Evolutionary conservation across 73 alveolate species (phyloP), one percentile per base, ranked within the genome.

Genomic region (Symbiodinium natans): DNA sequence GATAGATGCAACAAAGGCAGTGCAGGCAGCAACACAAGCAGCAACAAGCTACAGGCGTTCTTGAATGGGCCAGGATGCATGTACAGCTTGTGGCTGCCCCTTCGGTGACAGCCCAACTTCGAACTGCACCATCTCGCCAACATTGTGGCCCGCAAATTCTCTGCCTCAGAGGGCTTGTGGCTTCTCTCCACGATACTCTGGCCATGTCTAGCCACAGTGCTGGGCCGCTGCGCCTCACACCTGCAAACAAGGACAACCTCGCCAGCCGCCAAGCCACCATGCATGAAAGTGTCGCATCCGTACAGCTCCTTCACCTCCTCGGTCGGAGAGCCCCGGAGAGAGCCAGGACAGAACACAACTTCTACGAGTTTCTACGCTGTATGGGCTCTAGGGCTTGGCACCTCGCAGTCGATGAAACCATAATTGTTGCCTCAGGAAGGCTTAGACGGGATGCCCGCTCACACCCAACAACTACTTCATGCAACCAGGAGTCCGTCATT

Each of bases 211-310:
- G n/a, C n/a, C n/a, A n/a, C n/a, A 15, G 71, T 29, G 15, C 25
- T 52, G 31, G 71, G n/a, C 17, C 9, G 5, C 5, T 52, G n/a
- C n/a, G n/a, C n/a, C n/a, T n/a, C n/a, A n/a, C n/a, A 52, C 71
- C 71, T 13, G 31, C 71, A 13, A 13, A 5, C 71, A 52, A 52
- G n/a, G 31, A 29, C 71, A 52, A 52, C n/a, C 71, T 52, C n/a
- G 15, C 71, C 71, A 21, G n/a, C n/a, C 23, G 15, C 71, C 68
- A 39, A 83, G 92, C 0, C 15, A 71, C 92, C 92, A 29, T 83
- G 92, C 33, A 83, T 41, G n/a, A 83, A 83, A 40, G 92, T 83
- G 68, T 83, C 92, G 73, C 92, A 36, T 17, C 92, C 92, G 38
- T 83, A 83, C 71, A 41, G 21, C 19, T 23, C 92, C n/a, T 48